Conservation (phyloP, 257 asterid species). For the Nicotiana tabacum region DNA sequence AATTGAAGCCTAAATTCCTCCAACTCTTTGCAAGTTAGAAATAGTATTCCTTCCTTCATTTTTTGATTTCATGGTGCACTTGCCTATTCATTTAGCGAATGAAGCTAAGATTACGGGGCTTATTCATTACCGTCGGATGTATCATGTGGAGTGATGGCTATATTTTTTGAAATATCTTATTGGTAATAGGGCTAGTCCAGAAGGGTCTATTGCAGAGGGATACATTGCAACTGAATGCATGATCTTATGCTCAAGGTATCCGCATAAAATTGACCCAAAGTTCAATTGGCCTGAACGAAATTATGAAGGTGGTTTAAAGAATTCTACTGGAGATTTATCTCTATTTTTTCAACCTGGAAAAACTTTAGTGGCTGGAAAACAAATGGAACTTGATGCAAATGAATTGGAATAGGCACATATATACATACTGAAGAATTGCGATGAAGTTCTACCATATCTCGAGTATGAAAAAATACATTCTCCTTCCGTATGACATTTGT, state of each 20-base stretch:
- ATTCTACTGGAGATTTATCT: background rate
- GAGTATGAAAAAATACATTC: no score
- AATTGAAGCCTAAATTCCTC: background rate
- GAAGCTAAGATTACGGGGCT: background rate
- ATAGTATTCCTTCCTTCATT: background rate
- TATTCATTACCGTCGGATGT: background rate
- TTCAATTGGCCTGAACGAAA: background rate
- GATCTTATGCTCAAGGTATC: background rate
- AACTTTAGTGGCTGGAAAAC: background rate
- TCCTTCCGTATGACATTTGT: no score
- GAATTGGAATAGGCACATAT: no score
- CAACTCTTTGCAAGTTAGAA: background rate
- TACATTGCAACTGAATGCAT: background rate
- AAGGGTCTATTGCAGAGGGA: background rate
- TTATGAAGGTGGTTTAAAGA: background rate
- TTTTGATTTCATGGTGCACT: background rate
- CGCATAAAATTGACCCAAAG: background rate
- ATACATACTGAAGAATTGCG: no score
- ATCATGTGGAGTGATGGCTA: background rate
- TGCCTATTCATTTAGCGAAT: no score
- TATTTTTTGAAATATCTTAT: background rate
- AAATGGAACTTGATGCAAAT: no score
- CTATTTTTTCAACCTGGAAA: background rate
- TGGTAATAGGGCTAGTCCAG: background rate
- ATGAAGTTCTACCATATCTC: no score